Percentiles rank a stretch among this genome's conserved stretches.
Conservation (phyloP, 345 rosid species). For the Bruguiera sexangula region DNA sequence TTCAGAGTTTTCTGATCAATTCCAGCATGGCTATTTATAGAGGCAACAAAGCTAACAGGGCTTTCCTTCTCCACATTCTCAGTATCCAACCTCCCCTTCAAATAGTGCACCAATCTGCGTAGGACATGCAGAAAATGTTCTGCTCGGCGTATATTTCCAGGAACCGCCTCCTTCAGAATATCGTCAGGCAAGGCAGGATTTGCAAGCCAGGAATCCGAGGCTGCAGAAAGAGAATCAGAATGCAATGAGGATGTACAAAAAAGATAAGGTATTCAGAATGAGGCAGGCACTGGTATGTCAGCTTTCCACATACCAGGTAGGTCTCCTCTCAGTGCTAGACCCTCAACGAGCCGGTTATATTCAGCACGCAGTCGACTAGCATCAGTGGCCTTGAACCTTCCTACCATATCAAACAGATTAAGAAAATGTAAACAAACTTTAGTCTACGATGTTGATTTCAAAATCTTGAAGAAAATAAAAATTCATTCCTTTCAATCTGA, state of each 20-base stretch:
- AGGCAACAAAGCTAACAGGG: constrained; percentile 78
- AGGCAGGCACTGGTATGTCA: background rate
- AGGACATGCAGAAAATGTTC: constrained; percentile 92
- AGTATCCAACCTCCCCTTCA: constrained; percentile 67
- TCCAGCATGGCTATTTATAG: constrained; percentile 74
- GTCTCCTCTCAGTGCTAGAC: constrained; percentile 89
- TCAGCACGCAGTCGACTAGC: constrained; percentile 90
- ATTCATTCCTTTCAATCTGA: background rate
- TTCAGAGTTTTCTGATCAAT: constrained; percentile 88
- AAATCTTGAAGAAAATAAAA: background rate
- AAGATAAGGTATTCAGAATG: background rate
- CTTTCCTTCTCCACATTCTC: constrained; percentile 92
- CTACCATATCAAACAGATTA: constrained; percentile 65
- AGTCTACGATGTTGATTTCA: too few species aligned
- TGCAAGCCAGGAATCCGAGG: constrained; percentile 82
- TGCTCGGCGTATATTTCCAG: constrained; percentile 94
- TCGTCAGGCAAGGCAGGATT: constrained; percentile 99
- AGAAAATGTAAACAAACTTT: constrained; percentile 18
- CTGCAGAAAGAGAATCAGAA: constrained; percentile 31
- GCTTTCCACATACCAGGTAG: constrained; percentile 54
- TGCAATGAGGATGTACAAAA: background rate
- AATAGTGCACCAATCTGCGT: constrained; percentile 83
- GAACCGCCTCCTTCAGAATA: constrained; percentile 92
- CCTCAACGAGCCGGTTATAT: constrained; percentile 88
- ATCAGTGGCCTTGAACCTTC: constrained; percentile 99